These are phyloP conservation scores for Microdochium trichocladiopsis DNA, from an alignment of 2,329 filamentous ascomycete genomes.

Conservation along the genomic window DNA sequence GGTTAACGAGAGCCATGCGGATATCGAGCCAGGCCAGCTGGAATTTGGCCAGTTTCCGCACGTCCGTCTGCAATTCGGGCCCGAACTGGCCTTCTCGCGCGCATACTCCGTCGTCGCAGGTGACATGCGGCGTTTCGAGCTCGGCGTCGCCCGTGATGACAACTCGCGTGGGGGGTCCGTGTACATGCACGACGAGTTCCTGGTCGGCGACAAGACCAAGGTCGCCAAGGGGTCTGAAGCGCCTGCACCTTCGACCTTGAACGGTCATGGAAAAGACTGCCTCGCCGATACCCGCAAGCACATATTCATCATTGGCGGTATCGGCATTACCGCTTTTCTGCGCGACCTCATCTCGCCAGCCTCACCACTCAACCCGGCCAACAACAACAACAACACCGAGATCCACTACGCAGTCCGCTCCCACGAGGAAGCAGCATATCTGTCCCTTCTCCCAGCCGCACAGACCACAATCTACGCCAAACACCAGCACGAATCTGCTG, in stretches of 20 bases:
- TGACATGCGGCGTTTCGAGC: conserved; percentile 39
- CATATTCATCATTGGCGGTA: conserved; percentile 20
- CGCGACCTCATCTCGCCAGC: conserved; percentile 10
- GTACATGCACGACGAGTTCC: conserved; percentile 45
- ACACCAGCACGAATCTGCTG: conserved; percentile 13
- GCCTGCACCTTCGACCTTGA: not conserved
- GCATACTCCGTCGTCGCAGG: conserved; percentile 54
- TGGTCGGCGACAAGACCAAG: conserved; percentile 41
- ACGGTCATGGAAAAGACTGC: not conserved
- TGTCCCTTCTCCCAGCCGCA: conserved; percentile 12
- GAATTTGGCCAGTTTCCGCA: conserved; percentile 37
- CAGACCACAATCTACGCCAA: conserved; percentile 17
- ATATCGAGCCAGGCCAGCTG: conserved; percentile 23
- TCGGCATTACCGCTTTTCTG: conserved; percentile 21
- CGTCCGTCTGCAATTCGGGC: conserved; percentile 48
- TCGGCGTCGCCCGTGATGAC: conserved; percentile 52
- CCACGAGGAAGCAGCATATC: conserved; percentile 16
- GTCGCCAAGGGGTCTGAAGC: conserved; percentile 23
- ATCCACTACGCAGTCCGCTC: conserved; percentile 21
- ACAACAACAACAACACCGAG: conserved; percentile 11
- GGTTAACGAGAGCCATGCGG: conserved; percentile 21
- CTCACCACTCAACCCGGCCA: conserved; percentile 3
- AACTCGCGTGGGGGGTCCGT: conserved; percentile 51
- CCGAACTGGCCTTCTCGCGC: conserved; percentile 39
- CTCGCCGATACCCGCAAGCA: conserved; percentile 9